Base-by-base conservation (phyloP, 257 asterid species). In the Solanum chiquidenum region DNA sequence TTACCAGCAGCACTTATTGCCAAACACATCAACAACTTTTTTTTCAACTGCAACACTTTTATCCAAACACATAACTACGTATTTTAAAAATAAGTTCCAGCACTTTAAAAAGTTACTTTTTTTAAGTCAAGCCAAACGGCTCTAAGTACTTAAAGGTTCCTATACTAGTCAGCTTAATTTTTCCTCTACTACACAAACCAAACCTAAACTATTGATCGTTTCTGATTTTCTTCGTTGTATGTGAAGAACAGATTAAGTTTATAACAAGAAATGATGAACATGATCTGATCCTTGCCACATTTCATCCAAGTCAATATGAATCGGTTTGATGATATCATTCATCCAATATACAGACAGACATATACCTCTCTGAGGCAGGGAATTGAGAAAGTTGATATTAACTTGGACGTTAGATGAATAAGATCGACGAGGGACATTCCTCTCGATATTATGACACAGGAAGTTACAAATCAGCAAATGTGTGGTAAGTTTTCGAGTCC, bases 401-500 rank as follows among this genome's bases (percentile, higher is more conserved):
- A 46, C 33, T 8, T 44, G 38, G 44, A 44, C 3, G 16, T 60
- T 10, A 2, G 7, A 38, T 23, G 11, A 75, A 23, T 38, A 38
- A 29, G 29, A 29, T 29, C 3, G 29, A 38, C 4, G 62, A 77
- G 84, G 12, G 84, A 13, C 84, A 25, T 42, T 42, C 62, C 62
- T 23, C 33, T 40, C 21, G 12, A 23, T 38, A 40, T 75, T 10
- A 23, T 75, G 5, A 2, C 83, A 5, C 3, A 11, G 9, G 75
- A 29, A 69, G 18, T 83, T 86, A 97, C 52, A 97, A 29, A 90
- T 97, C 98, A 7, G 99, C 99, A 87, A 96, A 97, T 12, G 95
- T 91, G 37, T 91, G 86, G 73, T 91, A 97, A 5, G 87, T 93
- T 12, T 49, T 91, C 0, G 98, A 97, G 94, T 96, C 94, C 62